phyloP scores from a whole-genome alignment of 139 green algal species.

The Chlorella ohadii region DNA sequence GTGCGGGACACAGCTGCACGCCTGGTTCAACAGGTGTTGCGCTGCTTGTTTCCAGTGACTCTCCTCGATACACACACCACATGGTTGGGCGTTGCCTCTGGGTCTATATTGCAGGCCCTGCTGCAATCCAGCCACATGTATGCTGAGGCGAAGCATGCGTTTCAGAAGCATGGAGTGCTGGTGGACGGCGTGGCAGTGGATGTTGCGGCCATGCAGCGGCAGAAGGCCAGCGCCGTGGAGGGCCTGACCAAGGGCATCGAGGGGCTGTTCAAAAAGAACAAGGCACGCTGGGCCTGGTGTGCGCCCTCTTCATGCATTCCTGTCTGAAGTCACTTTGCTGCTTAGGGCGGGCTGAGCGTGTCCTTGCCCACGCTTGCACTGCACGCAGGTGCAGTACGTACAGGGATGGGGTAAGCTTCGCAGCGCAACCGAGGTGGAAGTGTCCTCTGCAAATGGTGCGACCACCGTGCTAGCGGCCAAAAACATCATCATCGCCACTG shows the following conservation, averaged over 20 bases:
- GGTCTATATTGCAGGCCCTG: conserved; percentile 75
- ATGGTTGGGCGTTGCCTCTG: too few species aligned
- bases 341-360: too few species aligned
- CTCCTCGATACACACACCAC: too few species aligned
- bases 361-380: too few species aligned
- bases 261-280: conserved; percentile 99
- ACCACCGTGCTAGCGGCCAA: conserved; percentile 75
- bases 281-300: conserved; percentile 61
- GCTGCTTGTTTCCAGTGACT: too few species aligned
- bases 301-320: too few species aligned
- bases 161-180: conserved; percentile 84
- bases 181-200: conserved; percentile 77
- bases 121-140: conserved; percentile 96
- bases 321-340: too few species aligned
- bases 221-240: conserved; percentile 91
- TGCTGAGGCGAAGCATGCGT: conserved; percentile 86
- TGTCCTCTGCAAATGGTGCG: conserved; percentile 77
- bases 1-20: too few species aligned
- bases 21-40: too few species aligned
- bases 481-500: conserved; percentile 97
- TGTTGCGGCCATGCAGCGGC: conserved; percentile 91
- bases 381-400: conserved; percentile 86
- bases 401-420: conserved; percentile 93
- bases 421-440: conserved; percentile 83
- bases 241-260: conserved; percentile 98